Evolutionary conservation across 257 asterid genomes (phyloP).

Genomic region (Solanum dulcamara): DNA sequence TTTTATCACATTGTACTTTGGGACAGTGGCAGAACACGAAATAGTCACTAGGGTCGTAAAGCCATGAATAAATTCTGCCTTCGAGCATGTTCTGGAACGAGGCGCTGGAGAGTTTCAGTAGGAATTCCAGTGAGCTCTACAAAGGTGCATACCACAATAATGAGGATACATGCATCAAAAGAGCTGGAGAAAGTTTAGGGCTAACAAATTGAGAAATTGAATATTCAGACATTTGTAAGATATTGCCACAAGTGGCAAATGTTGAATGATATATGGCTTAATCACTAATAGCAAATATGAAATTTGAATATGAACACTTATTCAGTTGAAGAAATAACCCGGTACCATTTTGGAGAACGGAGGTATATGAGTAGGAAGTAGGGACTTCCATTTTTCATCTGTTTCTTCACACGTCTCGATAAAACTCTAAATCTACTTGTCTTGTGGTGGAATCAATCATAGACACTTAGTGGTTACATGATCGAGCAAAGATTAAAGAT

Average conservation of each 20-base stretch:
- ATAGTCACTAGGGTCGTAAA: constrained; percentile 44
- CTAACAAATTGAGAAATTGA: background rate
- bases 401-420: background rate
- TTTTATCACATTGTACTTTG: constrained; percentile 7
- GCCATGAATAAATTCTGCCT: constrained; percentile 97
- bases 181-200: background rate
- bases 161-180: background rate
- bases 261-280: background rate
- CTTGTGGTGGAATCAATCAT: background rate
- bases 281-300: background rate
- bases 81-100: constrained; percentile 93
- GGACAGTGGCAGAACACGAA: constrained; percentile 1
- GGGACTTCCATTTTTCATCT: background rate
- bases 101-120: constrained; percentile 69
- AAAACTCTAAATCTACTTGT: background rate
- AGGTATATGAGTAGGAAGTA: background rate
- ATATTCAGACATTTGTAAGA: background rate
- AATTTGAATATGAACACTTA: background rate
- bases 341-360: background rate
- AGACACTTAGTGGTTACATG: background rate
- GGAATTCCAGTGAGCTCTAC: constrained; percentile 84
- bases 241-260: background rate
- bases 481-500: background rate
- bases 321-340: background rate
- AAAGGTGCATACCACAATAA: background rate